Evolutionary conservation across 495 filamentous ascomycete genomes (phyloP), one percentile per base, ranked within the genome.

Genomic region (Penicillium arizonense): DNA sequence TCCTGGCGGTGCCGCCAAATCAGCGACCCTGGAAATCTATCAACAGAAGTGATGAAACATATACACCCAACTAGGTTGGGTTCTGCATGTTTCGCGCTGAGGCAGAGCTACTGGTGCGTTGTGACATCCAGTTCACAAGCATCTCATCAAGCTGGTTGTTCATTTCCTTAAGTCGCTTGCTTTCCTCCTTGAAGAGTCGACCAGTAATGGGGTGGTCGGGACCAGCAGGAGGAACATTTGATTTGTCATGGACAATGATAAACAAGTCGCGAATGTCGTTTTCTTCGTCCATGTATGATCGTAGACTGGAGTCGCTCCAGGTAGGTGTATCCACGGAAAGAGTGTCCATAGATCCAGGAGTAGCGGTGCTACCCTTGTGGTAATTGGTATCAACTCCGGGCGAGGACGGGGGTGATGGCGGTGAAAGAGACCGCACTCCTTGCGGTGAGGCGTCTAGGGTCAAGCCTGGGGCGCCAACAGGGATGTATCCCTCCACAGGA

Each of bases 231-330:
- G 82, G 79, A 30, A 91, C 83, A 51, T 88, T 87, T 20, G 82
- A 87, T 70, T 89, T 94, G 68, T 97, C 91, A 63, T 96, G 89
- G 24, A 98, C 90, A 41, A 98, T 87, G 8, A 92, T 79, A 47
- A 97, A 81, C 64, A 97, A 77, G 64, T 98, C 94, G 38, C 89
- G 83, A 57, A 98, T 88, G 53, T 96, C 91, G n/a, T 81, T 86
- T 38, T 88, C 87, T 60, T 94, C 91, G 55, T 97, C 93, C 58
- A 97, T 85, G 72, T 96, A 98, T 16, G 88, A 85, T 41, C 90
- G 82, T 33, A 98, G 78, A 57, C 81, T 86, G 53, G 85, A 78
- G 67, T 96, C 94, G 58, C 87, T 91, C 94, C 94, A 98, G 0
- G 86, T 74, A 21, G 75, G 73, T 37, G 69, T 65, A 20, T 69